Percentiles rank a stretch among this genome's conserved stretches.
These are phyloP conservation scores for Spergularia azorica DNA, from an alignment of 179 eudicot species.

Conservation along the genomic window DNA sequence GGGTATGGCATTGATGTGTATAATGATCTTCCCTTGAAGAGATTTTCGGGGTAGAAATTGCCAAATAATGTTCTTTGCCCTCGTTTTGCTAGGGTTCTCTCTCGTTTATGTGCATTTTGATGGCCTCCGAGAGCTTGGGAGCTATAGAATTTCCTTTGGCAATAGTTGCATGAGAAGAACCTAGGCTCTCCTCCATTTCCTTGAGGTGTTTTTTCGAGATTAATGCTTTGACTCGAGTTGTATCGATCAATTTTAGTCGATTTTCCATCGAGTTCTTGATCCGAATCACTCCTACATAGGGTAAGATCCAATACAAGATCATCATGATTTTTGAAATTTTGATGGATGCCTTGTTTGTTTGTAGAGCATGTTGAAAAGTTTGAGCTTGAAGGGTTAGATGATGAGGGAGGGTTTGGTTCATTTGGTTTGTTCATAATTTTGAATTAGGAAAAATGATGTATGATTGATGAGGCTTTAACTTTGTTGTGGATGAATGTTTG, in stretches of 20 bases:
- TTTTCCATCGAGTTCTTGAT: constrained; percentile 14
- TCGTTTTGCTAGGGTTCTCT: constrained; percentile 37
- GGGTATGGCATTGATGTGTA: neutral
- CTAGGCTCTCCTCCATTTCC: constrained; percentile 28
- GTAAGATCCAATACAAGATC: constrained; percentile 31
- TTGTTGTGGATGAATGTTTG: constrained; percentile 10
- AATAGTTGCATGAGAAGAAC: constrained; percentile 39
- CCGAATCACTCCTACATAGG: constrained; percentile 23
- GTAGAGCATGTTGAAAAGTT: neutral
- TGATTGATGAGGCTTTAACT: neutral
- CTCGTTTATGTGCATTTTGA: constrained; percentile 41
- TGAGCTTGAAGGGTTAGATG: constrained; percentile 23
- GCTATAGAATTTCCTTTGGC: constrained; percentile 39
- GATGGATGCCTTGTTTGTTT: neutral
- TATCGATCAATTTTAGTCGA: neutral
- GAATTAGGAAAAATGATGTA: neutral
- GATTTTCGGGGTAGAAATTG: constrained; percentile 21
- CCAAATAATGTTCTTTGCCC: constrained; percentile 22
- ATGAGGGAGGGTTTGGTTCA: constrained; percentile 13
- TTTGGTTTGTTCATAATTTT: constrained; percentile 8
- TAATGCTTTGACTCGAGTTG: neutral
- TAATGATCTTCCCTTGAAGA: constrained; percentile 27
- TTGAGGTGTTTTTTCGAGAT: neutral
- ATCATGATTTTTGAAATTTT: constrained; percentile 7
- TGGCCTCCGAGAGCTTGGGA: constrained; percentile 43